Conservation (phyloP, 129 eudicot genomes). For the Helichrysum umbraculigerum region DNA sequence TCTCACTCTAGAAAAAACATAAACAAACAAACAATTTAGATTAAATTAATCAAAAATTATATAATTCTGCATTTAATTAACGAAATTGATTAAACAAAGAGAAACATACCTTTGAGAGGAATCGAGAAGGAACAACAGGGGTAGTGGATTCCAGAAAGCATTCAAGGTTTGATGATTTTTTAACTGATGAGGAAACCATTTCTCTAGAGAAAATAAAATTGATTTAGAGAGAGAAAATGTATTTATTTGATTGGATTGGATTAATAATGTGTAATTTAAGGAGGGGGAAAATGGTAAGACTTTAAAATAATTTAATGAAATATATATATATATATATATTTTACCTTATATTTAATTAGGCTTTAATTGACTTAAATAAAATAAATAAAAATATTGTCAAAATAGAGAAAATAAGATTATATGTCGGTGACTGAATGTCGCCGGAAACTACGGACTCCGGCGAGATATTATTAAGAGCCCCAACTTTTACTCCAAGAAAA, state of each 20-base stretch:
- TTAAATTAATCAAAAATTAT: not conserved
- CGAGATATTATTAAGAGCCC: slow-evolving; percentile 2
- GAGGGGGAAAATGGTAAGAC: slow-evolving; percentile 25
- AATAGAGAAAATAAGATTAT: slow-evolving; percentile 8
- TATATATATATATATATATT: not conserved
- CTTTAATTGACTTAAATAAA: not conserved
- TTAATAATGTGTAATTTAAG: slow-evolving; percentile 23
- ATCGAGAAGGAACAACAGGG: slow-evolving; percentile 58
- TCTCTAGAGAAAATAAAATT: slow-evolving; percentile 36
- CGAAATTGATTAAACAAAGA: not conserved
- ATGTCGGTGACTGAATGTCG: slow-evolving; percentile 32
- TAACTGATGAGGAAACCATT: slow-evolving; percentile 36
- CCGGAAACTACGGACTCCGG: slow-evolving; percentile 42
- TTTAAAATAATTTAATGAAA: not conserved
- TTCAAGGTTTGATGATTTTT: slow-evolving; percentile 61
- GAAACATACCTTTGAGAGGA: slow-evolving; percentile 59
- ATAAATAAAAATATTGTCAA: slow-evolving; percentile 13
- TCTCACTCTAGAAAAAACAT: slow-evolving; percentile 53
- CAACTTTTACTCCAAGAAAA: slow-evolving; percentile 38
- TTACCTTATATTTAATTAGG: not conserved
- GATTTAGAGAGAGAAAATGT: not conserved
- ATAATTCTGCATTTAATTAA: not conserved
- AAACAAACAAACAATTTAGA: not conserved
- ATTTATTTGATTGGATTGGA: not conserved
- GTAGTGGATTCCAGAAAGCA: slow-evolving; percentile 69